Conservation (phyloP, 441 rosid species). For the Bocquillonia castaneifolia region DNA sequence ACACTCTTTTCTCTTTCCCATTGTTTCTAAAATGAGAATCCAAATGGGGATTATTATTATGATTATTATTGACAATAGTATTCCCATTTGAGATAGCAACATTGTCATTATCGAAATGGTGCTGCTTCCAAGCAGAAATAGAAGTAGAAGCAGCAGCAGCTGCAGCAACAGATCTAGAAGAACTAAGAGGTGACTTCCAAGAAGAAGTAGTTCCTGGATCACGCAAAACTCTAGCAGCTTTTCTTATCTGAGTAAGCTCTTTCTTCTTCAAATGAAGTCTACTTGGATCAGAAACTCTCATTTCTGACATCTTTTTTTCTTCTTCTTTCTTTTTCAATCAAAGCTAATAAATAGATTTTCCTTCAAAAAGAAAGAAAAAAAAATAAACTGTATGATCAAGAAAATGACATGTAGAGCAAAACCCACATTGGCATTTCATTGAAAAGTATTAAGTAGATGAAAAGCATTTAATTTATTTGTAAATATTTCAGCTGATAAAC, state of each 20-base stretch:
- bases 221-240: slow-evolving; percentile 71
- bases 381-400: not conserved
- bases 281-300: slow-evolving; percentile 66
- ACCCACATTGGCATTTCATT: slow-evolving; percentile 11
- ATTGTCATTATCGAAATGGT: slow-evolving; percentile 24
- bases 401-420: not conserved
- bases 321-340: too few species aligned
- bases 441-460: not conserved
- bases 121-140: slow-evolving; percentile 26
- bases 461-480: not conserved
- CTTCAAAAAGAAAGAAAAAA: too few species aligned
- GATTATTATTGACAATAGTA: not conserved
- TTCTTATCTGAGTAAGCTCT: slow-evolving; percentile 87
- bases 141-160: slow-evolving; percentile 29
- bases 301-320: slow-evolving; percentile 42
- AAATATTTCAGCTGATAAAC: too few species aligned
- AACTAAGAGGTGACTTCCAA: slow-evolving; percentile 70
- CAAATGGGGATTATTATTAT: slow-evolving; percentile 15
- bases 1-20: slow-evolving; percentile 54
- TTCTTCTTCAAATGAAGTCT: slow-evolving; percentile 72
- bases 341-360: not conserved
- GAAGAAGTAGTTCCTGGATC: slow-evolving; percentile 94
- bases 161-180: slow-evolving; percentile 57
- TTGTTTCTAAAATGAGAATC: slow-evolving; percentile 30
- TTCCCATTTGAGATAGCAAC: slow-evolving; percentile 23